Percentiles rank a stretch among this genome's conserved stretches.
Evolutionary conservation across 1,139 yeast genomes (phyloP).

Genomic region (Pneumocystis canis): DNA sequence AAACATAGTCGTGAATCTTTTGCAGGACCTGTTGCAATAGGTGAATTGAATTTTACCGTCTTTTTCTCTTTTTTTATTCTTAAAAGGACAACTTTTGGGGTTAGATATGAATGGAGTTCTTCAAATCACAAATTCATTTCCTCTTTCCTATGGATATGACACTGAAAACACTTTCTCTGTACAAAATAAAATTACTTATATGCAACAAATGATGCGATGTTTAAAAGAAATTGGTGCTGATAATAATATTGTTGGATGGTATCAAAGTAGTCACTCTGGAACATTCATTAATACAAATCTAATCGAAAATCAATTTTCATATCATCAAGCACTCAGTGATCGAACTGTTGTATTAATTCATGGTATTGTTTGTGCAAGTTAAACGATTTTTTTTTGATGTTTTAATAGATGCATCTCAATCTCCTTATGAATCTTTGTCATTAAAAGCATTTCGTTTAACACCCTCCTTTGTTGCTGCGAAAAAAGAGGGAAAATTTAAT

Average conservation of each 20-base stretch:
- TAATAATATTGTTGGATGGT: conserved; percentile 70
- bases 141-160: conserved; percentile 40
- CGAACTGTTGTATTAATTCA: conserved; percentile 16
- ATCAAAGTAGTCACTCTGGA: conserved; percentile 56
- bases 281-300: conserved; percentile 44
- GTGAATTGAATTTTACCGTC: not conserved
- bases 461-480: conserved; percentile 43
- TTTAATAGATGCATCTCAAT: conserved; percentile 47
- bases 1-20: conserved; percentile 58
- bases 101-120: conserved; percentile 44
- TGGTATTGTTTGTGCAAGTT: conserved; percentile 46
- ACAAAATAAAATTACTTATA: conserved; percentile 31
- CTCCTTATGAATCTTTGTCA: conserved; percentile 43
- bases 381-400: conserved; percentile 47
- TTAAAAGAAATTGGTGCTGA: conserved; percentile 55
- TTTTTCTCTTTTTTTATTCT: conserved; percentile 19
- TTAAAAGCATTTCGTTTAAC: conserved; percentile 60
- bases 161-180: conserved; percentile 28
- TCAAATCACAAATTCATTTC: conserved; percentile 43
- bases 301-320: conserved; percentile 16
- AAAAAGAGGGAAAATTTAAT: conserved; percentile 41
- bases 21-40: conserved; percentile 30
- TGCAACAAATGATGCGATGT: conserved; percentile 50
- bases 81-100: conserved; percentile 67
- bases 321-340: conserved; percentile 33